Base-by-base conservation (phyloP, 2,329 filamentous ascomycete species). In the Epichloe sp. region DNA sequence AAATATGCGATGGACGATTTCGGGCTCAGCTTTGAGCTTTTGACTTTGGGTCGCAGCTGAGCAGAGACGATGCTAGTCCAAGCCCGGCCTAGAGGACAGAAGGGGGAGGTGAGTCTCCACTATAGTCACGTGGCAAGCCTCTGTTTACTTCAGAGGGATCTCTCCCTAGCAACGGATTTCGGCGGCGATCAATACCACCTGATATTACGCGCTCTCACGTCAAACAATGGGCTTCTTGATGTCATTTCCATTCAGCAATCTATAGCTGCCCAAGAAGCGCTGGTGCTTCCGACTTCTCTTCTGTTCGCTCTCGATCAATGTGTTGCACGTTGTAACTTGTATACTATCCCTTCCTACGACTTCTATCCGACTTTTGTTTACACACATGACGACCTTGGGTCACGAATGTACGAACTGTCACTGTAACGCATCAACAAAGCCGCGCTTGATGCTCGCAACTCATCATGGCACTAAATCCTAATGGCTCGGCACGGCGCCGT, bases 401-500 rank as follows among this genome's bases (percentile, higher is more conserved):
- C 36, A 31, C 41, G 40, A 42, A 42, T 42, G 11, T 12, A 12
- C n/a, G n/a, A 43, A 44, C 38, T 23, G 35, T 37, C 31, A 48
- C 37, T 17, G 37, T 35, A 38, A 34, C 51, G 42, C 44, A 48
- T 45, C 51, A 48, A 53, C 44, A 44, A 49, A 48, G 42, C 40
- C 34, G 36, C 44, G 23, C 36, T 53, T 47, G 51, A 62, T 63
- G 61, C 54, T 50, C 52, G 56, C 54, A 40, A 52, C 50, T 52
- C 42, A 54, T 52, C 41, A 70, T 70, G 68, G 60, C 68, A 48
- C 68, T 66, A 54, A 63, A 65, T 53, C 53, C 58, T 56, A 63
- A 62, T 52, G 59, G 59, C 55, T 61, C 64, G 67, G 79, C 83
- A 59, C 79, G 84, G 65, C 86, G 83, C 73, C 83, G 88, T 61